These are phyloP conservation scores for Sechiopsis laciniata DNA, from an alignment of 306 rosid genomes.

Conservation along the genomic window DNA sequence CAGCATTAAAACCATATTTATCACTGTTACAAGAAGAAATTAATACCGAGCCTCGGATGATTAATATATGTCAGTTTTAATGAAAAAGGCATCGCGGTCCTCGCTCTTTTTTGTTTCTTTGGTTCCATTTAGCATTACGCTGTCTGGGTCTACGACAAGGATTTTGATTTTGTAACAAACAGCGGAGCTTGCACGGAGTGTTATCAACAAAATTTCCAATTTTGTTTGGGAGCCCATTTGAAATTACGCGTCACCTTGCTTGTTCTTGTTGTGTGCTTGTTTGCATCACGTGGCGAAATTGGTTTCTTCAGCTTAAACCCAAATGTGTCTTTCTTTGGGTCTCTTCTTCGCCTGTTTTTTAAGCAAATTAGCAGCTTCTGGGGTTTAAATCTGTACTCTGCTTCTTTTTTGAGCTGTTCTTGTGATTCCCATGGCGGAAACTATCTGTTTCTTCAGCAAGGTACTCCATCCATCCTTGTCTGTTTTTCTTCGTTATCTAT, in stretches of 20 bases:
- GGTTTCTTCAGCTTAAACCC: neutral
- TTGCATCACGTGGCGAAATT: conserved; percentile 5
- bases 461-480: conserved; percentile 33
- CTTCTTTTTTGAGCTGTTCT: conserved; percentile 17
- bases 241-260: conserved; percentile 2
- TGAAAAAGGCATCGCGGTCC: neutral
- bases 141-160: conserved; percentile 18
- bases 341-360: neutral
- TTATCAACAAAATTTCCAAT: neutral
- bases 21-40: neutral
- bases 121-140: neutral
- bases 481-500: neutral
- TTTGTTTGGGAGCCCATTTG: neutral
- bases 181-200: neutral
- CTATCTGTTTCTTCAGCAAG: conserved; percentile 59
- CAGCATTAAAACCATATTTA: neutral
- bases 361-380: conserved; percentile 9
- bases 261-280: conserved; percentile 9
- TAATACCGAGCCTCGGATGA: neutral
- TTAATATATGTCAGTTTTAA: neutral
- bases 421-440: conserved; percentile 53
- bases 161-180: neutral
- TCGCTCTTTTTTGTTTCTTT: too few species aligned
- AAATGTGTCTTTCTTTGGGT: neutral
- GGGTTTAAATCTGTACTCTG: conserved; percentile 15